Base-by-base conservation (phyloP, 805 yeast species). In the Zygoascus biomembranicola region DNA sequence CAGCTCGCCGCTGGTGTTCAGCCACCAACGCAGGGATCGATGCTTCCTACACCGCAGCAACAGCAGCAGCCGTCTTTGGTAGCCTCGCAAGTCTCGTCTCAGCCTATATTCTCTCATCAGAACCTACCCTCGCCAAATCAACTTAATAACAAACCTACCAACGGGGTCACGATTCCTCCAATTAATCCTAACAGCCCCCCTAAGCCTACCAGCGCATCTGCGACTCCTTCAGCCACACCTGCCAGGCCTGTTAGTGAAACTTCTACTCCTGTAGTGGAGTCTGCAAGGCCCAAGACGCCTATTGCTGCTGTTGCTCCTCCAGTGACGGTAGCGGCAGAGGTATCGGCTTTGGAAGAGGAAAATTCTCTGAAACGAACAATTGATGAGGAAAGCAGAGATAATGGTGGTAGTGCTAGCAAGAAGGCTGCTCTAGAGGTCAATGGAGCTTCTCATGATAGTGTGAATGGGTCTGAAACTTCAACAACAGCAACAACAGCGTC, bases 51-150 rank as follows among this genome's bases (percentile, higher is more conserved):
- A 35, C 39, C 39, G 4, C 39, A 11, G 13, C 28, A 23, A 4
- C 39, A 42, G 45, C 52, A 42, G 47, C 42, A 31, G 39, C 52
- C 41, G 32, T 47, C 39, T 35, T 19, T 10, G 3, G 47, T n/a
- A 6, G 28, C 51, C 8, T 19, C 51, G 18, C 51, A 35, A 23
- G 39, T 35, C 16, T 35, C 39, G 5, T 13, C 39, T 11, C 39
- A 35, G 39, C 39, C 51, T 44, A 20, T 41, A 26, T 26, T 23
- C n/a, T 42, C 39, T 13, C 32, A 20, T n/a, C 39, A 49, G 23
- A 49, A 20, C 11, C 18, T 32, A 42, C 55, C 52, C 5, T 49
- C 50, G n/a, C 53, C 52, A 5, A 45, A 41, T 41, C 41, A 50
- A 13, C 26, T 35, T 26, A 51, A 45, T 11, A 50, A 52, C 28